phyloP scores from a whole-genome alignment of 768 basidiomycete species.

The Auricularia sp. region DNA sequence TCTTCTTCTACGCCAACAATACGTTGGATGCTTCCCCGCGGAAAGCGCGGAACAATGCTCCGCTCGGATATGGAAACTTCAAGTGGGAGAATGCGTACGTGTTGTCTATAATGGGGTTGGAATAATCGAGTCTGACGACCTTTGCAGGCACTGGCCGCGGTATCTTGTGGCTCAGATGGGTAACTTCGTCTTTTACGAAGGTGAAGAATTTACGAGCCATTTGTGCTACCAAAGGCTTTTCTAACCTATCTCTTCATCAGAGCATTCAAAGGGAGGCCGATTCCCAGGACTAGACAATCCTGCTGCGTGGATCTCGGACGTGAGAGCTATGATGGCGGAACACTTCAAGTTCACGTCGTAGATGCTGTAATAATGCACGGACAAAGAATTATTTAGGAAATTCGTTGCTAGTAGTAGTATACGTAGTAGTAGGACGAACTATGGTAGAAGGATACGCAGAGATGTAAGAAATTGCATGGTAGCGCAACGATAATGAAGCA shows the following conservation, averaged over 20 bases:
- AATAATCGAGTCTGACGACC: too few species aligned
- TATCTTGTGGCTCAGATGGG: neutral
- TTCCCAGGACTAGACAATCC: conserved; percentile 5
- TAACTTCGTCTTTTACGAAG: conserved; percentile 1
- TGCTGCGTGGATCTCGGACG: neutral
- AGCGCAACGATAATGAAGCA: too few species aligned
- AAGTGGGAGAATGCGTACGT: conserved; percentile 1
- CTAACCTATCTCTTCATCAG: neutral
- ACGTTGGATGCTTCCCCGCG: neutral
- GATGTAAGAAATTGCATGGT: too few species aligned
- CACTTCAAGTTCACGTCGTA: neutral
- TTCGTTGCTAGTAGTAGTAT: too few species aligned
- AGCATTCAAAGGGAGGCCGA: conserved; percentile 3
- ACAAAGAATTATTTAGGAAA: too few species aligned
- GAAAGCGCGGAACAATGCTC: neutral
- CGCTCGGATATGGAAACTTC: conserved; percentile 5
- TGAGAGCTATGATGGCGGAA: neutral
- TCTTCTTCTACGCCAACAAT: conserved; percentile 14
- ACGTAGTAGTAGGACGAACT: too few species aligned
- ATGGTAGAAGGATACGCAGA: too few species aligned
- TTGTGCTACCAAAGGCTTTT: neutral
- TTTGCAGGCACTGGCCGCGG: neutral
- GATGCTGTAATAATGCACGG: neutral
- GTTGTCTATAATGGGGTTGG: neutral
- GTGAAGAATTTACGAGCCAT: neutral